Evolutionary conservation across 192 early-diverging fungal genomes (phyloP).

Genomic region (Diversispora eburnea): DNA sequence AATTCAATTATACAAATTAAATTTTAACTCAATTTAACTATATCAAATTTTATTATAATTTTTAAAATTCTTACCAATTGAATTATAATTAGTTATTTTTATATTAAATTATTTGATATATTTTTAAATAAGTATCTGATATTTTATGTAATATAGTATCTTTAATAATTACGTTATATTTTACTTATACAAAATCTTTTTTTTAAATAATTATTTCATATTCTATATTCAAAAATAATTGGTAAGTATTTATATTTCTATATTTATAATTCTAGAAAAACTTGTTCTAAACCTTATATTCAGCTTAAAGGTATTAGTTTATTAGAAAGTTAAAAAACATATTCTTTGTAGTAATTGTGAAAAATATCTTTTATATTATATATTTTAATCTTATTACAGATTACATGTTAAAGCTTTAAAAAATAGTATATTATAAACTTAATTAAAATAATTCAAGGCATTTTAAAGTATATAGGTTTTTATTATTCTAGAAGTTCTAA

Average conservation of each 20-base stretch:
- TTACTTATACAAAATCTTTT: conserved; percentile 9
- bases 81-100: conserved; percentile 6
- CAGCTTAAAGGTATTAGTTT: background rate
- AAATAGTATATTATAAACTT: no score
- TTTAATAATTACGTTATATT: conserved; percentile 8
- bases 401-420: background rate
- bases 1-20: no score
- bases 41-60: no score
- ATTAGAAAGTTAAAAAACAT: background rate
- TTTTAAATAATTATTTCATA: conserved; percentile 16
- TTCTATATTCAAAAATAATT: conserved; percentile 14
- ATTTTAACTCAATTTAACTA: no score
- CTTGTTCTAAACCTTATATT: no score
- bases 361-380: background rate
- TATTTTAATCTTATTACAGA: background rate
- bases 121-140: conserved; percentile 17
- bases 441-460: no score
- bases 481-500: no score
- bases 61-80: no score
- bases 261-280: conserved; percentile 1
- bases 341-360: background rate
- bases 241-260: background rate
- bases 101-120: conserved; percentile 24
- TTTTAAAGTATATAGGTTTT: no score
- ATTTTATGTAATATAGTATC: conserved; percentile 19